These are phyloP conservation scores for Pezicula carpinea DNA, from an alignment of 2,329 filamentous ascomycete genomes.

Conservation along the genomic window DNA sequence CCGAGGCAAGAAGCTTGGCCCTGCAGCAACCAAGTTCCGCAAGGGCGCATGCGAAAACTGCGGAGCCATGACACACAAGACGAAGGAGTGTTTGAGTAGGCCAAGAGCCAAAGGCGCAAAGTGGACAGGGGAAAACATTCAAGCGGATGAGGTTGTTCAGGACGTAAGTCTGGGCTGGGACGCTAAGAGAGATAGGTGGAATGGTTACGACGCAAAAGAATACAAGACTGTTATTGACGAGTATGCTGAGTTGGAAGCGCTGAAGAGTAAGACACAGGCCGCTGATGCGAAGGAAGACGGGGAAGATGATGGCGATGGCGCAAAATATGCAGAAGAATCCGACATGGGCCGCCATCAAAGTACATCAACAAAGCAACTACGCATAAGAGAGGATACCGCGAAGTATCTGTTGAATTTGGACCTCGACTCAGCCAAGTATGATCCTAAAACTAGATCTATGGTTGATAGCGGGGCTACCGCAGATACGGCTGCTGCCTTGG, in stretches of 20 bases:
- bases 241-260: constrained; percentile 78
- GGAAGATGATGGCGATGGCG: constrained; percentile 50
- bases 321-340: constrained; percentile 87
- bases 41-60: constrained; percentile 99
- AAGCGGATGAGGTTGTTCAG: constrained; percentile 84
- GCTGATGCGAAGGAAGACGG: constrained; percentile 43
- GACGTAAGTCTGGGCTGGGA: constrained; percentile 91
- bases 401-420: constrained; percentile 96
- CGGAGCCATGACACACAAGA: constrained; percentile 93
- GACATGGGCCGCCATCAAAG: constrained; percentile 95
- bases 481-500: constrained; percentile 75
- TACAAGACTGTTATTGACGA: constrained; percentile 85
- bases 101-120: constrained; percentile 86
- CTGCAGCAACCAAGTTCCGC: constrained; percentile 91
- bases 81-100: constrained; percentile 85
- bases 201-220: constrained; percentile 89
- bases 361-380: constrained; percentile 83
- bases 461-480: constrained; percentile 77
- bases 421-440: constrained; percentile 93
- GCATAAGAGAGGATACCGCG: constrained; percentile 92
- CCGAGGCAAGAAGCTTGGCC: constrained; percentile 76
- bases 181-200: constrained; percentile 96
- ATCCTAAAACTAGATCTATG: constrained; percentile 91
- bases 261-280: constrained; percentile 52
- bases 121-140: constrained; percentile 89